Evolutionary conservation across 257 asterid species (phyloP), one percentile per base, ranked within the genome.

Genomic region (Nicotiana undulata): DNA sequence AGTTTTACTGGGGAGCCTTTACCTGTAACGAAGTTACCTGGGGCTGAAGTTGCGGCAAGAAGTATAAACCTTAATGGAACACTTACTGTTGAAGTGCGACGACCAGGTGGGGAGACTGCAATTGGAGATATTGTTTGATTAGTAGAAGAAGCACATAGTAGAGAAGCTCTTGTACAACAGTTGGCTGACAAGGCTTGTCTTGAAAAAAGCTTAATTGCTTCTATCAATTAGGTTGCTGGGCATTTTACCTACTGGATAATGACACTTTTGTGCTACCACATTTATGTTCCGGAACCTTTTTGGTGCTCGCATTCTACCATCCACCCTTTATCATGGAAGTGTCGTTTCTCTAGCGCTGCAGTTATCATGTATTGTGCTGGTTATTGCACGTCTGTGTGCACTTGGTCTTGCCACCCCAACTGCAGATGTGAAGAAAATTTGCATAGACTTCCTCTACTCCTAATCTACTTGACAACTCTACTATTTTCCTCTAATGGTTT

Each of bases 351-450:
- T 96, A 91, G 99, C 99, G 0, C 84, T 94, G 91, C 99, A 96
- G 86, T 98, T 96, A 87, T 96, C 99, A 76, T 96, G 99, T 86
- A 96, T 97, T 74, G 99, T 96, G 75, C 91, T 96, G 99, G 99
- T 94, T n/a, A n/a, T n/a, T n/a, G n/a, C n/a, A n/a, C n/a, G n/a
- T n/a, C n/a, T n/a, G n/a, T n/a, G n/a, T n/a, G n/a, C n/a, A n/a
- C n/a, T n/a, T n/a, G n/a, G n/a, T n/a, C n/a, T n/a, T n/a, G n/a
- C n/a, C 24, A 72, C 78, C 59, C 82, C 83, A 10, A 17, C 63
- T 32, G 18, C 87, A 80, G 81, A 80, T 64, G 86, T 79, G 86
- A 84, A 84, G 81, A 79, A 52, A 28, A 82, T 85, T 86, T 68
- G 88, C 82, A 61, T 74, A 82, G 77, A 84, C 83, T 82, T 32